Base-by-base conservation (phyloP, 257 asterid species). In the Penstemon davidsonii region DNA sequence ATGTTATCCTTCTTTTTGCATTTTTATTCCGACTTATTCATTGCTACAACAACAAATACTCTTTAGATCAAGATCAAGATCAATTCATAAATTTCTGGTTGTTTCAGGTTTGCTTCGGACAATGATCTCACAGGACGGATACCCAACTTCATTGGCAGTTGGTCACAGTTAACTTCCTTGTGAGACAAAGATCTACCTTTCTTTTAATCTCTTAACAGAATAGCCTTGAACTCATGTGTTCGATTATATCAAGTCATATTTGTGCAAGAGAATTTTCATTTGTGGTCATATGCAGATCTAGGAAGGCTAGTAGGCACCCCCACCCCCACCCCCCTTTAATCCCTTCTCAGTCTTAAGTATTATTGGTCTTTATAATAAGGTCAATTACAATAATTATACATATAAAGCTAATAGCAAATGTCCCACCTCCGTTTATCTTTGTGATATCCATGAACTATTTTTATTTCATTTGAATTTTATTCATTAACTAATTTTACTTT, bases 71-170 rank as follows among this genome's bases (percentile, higher is more conserved):
- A 41, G 2, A 0, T 40, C 51, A 53, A 41, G 2, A 1, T 25
- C 33, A 25, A 25, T 25, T 25, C 55, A 33, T 47, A 19, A 53
- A 55, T 49, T 55, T 50, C 38, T 6, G 15, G 33, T 0, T 25
- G 33, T 69, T 78, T 71, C 75, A 77, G 87, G 78, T 83, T 45
- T 53, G 78, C 83, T 25, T 85, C 86, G 3, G 92, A 88, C 71
- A 87, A 75, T 75, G 82, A 36, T 8, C 81, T 88, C 52, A 88
- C 90, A 0, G 96, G 97, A 43, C 78, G 8, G 73, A 82, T 88
- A 81, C 97, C 97, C 0, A 83, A 75, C 67, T 91, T 91, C 78
- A 81, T 91, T 6, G 96, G 95, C 74, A 83, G 46, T 74, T 91
- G 86, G 96, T 41, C 86, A 50, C 50, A 33, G 53, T 95, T 91